Evolutionary conservation across 768 basidiomycete genomes (phyloP).

Genomic region (Phylloporus sp.): DNA sequence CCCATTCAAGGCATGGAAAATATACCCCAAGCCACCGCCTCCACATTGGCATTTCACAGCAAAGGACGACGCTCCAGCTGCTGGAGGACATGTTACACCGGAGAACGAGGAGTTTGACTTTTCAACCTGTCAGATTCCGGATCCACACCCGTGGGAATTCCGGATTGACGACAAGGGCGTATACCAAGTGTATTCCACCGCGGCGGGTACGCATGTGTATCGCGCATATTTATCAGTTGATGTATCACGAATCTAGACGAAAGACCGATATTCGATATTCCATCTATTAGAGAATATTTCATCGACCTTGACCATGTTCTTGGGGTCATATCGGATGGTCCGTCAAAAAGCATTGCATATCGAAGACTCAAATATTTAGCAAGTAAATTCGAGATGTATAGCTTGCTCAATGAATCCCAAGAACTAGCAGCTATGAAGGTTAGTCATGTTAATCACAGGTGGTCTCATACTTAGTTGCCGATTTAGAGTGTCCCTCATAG

Average conservation of each 20-base stretch:
- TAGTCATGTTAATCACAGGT: conserved; percentile 15
- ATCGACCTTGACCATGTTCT: conserved; percentile 91
- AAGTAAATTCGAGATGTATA: conserved; percentile 93
- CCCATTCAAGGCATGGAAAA: conserved; percentile 66
- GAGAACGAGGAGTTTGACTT: conserved; percentile 58
- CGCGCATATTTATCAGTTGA: neutral
- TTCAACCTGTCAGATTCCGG: conserved; percentile 70
- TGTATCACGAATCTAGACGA: conserved; percentile 25
- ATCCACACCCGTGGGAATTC: conserved; percentile 56
- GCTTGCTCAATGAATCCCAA: conserved; percentile 85
- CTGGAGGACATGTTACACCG: conserved; percentile 29
- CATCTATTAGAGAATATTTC: conserved; percentile 90
- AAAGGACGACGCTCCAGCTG: conserved; percentile 41
- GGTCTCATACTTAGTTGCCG: conserved; percentile 1
- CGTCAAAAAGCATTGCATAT: conserved; percentile 93
- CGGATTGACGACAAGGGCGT: conserved; percentile 85
- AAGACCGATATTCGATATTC: conserved; percentile 70
- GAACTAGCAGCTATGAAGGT: conserved; percentile 98
- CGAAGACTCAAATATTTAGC: conserved; percentile 85
- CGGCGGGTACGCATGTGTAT: conserved; percentile 4
- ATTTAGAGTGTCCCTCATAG: conserved; percentile 30
- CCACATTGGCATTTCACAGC: conserved; percentile 93
- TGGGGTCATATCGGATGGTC: conserved; percentile 88
- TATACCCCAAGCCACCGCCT: conserved; percentile 90
- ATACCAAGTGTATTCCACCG: conserved; percentile 68